Evolutionary conservation across 1,284 basidiomycete species (phyloP).

Genomic region (Ceratorhiza oryzae-sativae): DNA sequence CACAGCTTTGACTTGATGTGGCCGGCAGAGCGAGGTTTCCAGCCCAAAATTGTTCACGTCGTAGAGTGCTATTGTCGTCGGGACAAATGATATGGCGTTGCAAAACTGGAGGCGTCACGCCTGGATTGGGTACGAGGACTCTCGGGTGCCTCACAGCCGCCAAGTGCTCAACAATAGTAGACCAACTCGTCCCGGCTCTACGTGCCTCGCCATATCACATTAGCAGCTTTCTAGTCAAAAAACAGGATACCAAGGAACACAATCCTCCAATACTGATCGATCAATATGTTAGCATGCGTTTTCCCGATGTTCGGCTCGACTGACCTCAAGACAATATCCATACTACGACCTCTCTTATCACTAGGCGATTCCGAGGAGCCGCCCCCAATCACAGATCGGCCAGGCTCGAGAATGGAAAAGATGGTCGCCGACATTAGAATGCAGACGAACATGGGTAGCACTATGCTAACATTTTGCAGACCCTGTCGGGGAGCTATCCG

Average conservation of each 20-base stretch:
- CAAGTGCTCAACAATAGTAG: background rate
- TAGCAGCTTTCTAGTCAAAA: slow-evolving; percentile 51
- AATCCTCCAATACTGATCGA: slow-evolving; percentile 11
- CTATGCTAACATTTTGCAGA: slow-evolving; percentile 90
- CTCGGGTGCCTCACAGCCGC: background rate
- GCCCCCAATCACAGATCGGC: slow-evolving; percentile 54
- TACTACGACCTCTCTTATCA: slow-evolving; percentile 2
- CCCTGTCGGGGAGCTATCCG: slow-evolving; percentile 60
- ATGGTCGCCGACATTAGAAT: slow-evolving; percentile 56
- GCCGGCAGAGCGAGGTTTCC: no score
- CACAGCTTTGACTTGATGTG: no score
- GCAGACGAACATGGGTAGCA: slow-evolving; percentile 64
- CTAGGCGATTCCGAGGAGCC: background rate
- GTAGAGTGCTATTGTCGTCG: no score
- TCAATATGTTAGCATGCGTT: background rate
- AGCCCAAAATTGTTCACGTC: no score
- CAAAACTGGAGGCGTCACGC: background rate
- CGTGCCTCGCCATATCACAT: slow-evolving; percentile 45
- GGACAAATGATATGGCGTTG: background rate
- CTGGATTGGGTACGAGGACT: background rate
- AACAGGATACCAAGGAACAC: slow-evolving; percentile 8
- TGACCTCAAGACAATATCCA: slow-evolving; percentile 19
- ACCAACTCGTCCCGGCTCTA: background rate
- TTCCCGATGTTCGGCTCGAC: background rate
- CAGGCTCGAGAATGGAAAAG: slow-evolving; percentile 66